Conservation (phyloP, 1,284 basidiomycete species). For the Ustilago xerochloae region DNA sequence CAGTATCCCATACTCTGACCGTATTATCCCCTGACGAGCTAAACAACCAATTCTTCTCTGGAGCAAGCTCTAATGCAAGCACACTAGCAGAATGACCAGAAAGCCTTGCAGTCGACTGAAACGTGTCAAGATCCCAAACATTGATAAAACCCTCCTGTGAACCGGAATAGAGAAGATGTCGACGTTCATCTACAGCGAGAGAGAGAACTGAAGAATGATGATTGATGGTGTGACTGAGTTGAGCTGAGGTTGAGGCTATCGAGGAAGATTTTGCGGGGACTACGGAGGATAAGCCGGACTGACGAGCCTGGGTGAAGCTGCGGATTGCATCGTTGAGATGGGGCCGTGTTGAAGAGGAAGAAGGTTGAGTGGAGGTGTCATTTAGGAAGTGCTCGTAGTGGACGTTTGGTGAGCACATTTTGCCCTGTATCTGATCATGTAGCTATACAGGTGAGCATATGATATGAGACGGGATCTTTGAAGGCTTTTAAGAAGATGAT, state of each 20-base stretch:
- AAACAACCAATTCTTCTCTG: conserved; percentile 70
- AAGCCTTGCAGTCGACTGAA: conserved; percentile 38
- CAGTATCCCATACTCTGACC: conserved; percentile 83
- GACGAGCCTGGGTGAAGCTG: conserved; percentile 16
- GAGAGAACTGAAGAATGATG: conserved; percentile 56
- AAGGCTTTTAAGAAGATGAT: no score
- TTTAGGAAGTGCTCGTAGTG: conserved; percentile 37
- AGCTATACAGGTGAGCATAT: no score
- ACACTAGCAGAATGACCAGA: conserved; percentile 85
- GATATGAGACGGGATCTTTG: background rate
- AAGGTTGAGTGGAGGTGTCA: conserved; percentile 7
- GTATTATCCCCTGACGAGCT: conserved; percentile 61
- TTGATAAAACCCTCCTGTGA: conserved; percentile 53
- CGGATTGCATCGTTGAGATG: conserved; percentile 6
- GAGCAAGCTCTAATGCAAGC: conserved; percentile 81
- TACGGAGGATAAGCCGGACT: conserved; percentile 1
- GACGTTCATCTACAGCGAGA: conserved; percentile 54
- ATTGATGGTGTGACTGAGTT: conserved; percentile 54
- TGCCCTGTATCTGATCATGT: no score
- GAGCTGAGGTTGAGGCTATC: conserved; percentile 3
- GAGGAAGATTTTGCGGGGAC: background rate
- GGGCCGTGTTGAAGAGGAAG: conserved; percentile 18
- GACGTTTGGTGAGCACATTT: conserved; percentile 56
- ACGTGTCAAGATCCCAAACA: conserved; percentile 57
- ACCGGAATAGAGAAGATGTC: conserved; percentile 52